Conservation (phyloP, 2,329 filamentous ascomycete genomes). For the Cytospora piceae region DNA sequence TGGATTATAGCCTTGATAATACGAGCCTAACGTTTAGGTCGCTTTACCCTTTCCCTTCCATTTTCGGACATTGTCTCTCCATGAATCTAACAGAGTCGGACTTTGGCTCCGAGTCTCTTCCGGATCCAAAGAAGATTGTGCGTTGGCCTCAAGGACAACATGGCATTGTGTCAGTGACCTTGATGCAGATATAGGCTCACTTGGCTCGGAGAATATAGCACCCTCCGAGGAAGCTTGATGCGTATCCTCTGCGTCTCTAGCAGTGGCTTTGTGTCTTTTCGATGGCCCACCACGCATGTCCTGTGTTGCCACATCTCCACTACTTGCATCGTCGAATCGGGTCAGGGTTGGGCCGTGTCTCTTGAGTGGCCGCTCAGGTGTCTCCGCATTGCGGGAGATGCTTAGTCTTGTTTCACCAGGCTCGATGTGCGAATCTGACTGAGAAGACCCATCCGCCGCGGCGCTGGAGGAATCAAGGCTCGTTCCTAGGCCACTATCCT, state of each 20-base stretch:
- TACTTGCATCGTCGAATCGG: background rate
- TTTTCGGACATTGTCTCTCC: background rate
- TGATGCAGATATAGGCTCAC: background rate
- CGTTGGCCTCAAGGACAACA: background rate
- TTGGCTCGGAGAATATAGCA: background rate
- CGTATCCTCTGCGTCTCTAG: background rate
- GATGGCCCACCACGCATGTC: background rate
- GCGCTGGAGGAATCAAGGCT: background rate
- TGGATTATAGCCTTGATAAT: no score
- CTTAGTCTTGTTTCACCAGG: background rate
- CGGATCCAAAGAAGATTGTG: background rate
- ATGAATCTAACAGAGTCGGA: background rate
- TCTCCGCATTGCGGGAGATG: no score
- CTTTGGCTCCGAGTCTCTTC: background rate
- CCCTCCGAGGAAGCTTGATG: background rate
- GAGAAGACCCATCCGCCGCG: background rate
- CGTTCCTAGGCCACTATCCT: slow-evolving; percentile 1
- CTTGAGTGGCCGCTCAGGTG: background rate
- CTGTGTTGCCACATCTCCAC: background rate
- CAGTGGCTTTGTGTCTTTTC: background rate
- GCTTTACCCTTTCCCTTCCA: slow-evolving; percentile 1
- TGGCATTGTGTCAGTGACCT: background rate
- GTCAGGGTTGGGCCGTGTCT: background rate
- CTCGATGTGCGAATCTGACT: background rate
- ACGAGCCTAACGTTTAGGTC: no score